Conservation (phyloP, 345 rosid genomes). For the Brassica juncea region DNA sequence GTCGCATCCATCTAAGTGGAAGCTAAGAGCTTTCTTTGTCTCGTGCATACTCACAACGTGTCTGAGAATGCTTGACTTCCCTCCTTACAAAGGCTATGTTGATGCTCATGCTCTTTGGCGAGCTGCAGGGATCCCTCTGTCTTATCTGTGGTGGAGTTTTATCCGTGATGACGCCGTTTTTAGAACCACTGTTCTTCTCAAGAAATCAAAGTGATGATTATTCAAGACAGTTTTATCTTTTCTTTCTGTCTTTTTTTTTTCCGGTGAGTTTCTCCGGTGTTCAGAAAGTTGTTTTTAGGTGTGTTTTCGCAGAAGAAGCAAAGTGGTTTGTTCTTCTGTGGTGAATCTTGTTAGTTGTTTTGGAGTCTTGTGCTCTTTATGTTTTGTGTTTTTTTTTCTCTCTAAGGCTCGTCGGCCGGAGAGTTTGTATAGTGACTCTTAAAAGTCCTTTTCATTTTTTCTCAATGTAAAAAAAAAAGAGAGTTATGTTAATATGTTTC, state of each 20-base stretch:
- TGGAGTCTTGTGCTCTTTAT: background rate
- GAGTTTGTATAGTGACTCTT: slow-evolving; percentile 25
- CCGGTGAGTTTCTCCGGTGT: slow-evolving; percentile 43
- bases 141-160: slow-evolving; percentile 93
- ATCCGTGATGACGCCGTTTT: slow-evolving; percentile 76
- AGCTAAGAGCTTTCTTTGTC: slow-evolving; percentile 66
- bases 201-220: slow-evolving; percentile 53
- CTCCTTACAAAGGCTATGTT: slow-evolving; percentile 64
- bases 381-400: slow-evolving; percentile 26
- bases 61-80: slow-evolving; percentile 67
- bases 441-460: background rate
- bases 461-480: background rate
- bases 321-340: slow-evolving; percentile 20
- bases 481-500: background rate
- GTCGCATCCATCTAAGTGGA: slow-evolving; percentile 72
- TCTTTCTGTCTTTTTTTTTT: slow-evolving; percentile 18
- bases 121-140: slow-evolving; percentile 64
- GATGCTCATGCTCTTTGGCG: slow-evolving; percentile 86
- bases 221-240: background rate
- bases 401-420: slow-evolving; percentile 28
- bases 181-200: slow-evolving; percentile 57
- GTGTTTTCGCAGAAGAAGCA: slow-evolving; percentile 34
- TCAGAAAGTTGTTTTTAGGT: slow-evolving; percentile 37
- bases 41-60: slow-evolving; percentile 55
- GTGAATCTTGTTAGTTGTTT: slow-evolving; percentile 14